Percentiles rank a stretch among this genome's conserved stretches.
These are phyloP conservation scores for Warburgia ugandensis DNA, from an alignment of 164 flowering plant species.

Conservation along the genomic window DNA sequence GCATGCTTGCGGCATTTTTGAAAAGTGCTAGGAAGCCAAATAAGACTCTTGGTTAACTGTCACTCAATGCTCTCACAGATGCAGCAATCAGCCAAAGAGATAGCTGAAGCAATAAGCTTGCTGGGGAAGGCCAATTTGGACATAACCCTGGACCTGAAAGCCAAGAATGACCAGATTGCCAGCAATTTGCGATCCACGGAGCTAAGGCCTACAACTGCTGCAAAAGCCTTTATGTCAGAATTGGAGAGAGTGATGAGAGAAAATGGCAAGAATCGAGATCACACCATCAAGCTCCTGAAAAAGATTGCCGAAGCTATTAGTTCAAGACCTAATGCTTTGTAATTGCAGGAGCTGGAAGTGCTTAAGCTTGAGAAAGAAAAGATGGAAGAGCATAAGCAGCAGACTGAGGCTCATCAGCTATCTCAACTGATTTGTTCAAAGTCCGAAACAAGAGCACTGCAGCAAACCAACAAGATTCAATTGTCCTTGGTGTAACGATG, in stretches of 20 bases:
- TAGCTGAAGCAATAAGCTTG: slow-evolving; percentile 12
- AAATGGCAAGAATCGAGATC: slow-evolving; percentile 5
- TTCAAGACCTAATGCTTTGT: slow-evolving; percentile 1
- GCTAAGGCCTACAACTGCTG: slow-evolving; percentile 7
- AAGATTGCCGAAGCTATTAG: slow-evolving; percentile 20
- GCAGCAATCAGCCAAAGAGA: slow-evolving; percentile 12
- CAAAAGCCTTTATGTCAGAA: slow-evolving; percentile 11
- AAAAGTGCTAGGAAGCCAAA: slow-evolving; percentile 13
- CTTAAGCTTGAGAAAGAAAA: slow-evolving; percentile 21
- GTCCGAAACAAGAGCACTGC: not conserved
- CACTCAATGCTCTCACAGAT: slow-evolving; percentile 10
- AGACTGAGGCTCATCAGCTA: slow-evolving; percentile 18
- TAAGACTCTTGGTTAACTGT: slow-evolving; percentile 10
- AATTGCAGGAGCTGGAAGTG: slow-evolving; percentile 7
- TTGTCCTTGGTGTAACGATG: slow-evolving; percentile 9
- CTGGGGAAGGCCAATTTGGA: slow-evolving; percentile 10
- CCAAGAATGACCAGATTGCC: slow-evolving; percentile 7
- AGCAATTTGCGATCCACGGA: slow-evolving; percentile 11
- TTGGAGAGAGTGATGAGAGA: slow-evolving; percentile 9
- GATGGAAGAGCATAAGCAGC: slow-evolving; percentile 16
- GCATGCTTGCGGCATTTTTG: slow-evolving; percentile 4
- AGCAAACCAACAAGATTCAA: slow-evolving; percentile 1
- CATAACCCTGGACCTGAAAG: slow-evolving; percentile 5
- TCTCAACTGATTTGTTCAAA: slow-evolving; percentile 13
- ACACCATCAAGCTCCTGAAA: slow-evolving; percentile 7